Conservation (phyloP, 2,329 filamentous ascomycete species). For the Trichoderma semiorbis region DNA sequence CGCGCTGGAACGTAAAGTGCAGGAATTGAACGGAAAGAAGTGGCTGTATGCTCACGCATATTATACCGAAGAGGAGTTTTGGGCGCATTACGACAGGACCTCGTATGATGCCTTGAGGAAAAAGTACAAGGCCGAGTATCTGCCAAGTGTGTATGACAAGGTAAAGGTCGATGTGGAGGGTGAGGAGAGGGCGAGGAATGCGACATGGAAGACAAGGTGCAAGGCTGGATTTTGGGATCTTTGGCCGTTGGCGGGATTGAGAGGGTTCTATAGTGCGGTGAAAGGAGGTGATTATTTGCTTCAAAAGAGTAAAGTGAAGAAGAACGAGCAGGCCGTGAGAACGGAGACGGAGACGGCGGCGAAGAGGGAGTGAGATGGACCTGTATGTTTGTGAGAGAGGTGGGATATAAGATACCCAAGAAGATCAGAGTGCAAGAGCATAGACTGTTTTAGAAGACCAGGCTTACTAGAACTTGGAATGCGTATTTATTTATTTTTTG, state of each 20-base stretch:
- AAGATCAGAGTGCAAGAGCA: not conserved
- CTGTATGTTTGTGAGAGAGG: not conserved
- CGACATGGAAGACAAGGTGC: constrained; percentile 32
- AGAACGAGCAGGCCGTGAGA: not conserved
- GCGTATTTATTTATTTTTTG: not conserved
- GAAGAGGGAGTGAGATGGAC: not conserved
- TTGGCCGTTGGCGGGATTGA: constrained; percentile 45
- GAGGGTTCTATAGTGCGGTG: constrained; percentile 44
- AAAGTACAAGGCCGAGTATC: constrained; percentile 55
- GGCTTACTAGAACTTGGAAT: not conserved
- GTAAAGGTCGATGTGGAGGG: constrained; percentile 49
- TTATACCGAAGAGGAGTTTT: constrained; percentile 66
- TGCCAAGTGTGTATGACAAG: constrained; percentile 67
- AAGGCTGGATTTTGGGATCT: constrained; percentile 26
- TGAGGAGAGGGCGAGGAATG: constrained; percentile 30
- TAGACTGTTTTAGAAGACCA: not conserved
- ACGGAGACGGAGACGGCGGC: not conserved
- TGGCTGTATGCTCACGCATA: constrained; percentile 69
- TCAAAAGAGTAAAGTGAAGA: constrained; percentile 30
- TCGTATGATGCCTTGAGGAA: constrained; percentile 57
- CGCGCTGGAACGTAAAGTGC: constrained; percentile 56
- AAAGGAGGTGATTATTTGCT: constrained; percentile 46
- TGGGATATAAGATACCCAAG: not conserved
- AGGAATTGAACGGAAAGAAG: constrained; percentile 61
- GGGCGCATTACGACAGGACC: constrained; percentile 57